Conservation (phyloP, 805 yeast genomes). For the Brettanomyces nanus region DNA sequence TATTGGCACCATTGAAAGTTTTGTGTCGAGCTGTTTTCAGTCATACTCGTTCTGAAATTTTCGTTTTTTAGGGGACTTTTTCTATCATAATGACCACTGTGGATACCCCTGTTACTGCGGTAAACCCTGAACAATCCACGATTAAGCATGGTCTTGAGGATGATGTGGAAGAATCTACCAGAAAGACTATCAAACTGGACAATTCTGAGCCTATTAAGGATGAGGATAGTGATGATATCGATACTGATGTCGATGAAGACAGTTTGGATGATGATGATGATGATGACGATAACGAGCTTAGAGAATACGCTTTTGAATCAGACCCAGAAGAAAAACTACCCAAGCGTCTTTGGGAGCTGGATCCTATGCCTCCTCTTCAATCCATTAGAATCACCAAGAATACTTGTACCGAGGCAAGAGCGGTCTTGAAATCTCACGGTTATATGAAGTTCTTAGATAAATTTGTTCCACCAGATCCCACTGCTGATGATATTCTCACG, state of each 20-base stretch:
- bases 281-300: slow-evolving; percentile 9
- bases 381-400: slow-evolving; percentile 30
- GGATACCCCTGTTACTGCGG: not conserved
- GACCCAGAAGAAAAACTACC: slow-evolving; percentile 5
- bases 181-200: not conserved
- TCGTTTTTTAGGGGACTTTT: no score
- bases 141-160: not conserved
- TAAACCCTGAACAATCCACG: not conserved
- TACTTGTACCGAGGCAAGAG: slow-evolving; percentile 38
- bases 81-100: not conserved
- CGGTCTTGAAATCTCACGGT: slow-evolving; percentile 53
- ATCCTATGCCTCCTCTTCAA: slow-evolving; percentile 13
- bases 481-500: slow-evolving; percentile 46
- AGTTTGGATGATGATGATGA: slow-evolving; percentile 4
- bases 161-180: slow-evolving; percentile 3
- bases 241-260: not conserved
- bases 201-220: slow-evolving; percentile 1
- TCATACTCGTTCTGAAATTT: no score
- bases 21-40: no score
- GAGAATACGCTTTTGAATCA: slow-evolving; percentile 7
- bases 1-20: no score
- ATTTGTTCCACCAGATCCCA: slow-evolving; percentile 49
- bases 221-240: slow-evolving; percentile 1
- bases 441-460: slow-evolving; percentile 46
- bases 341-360: slow-evolving; percentile 9